Evolutionary conservation across 192 early-diverging fungal genomes (phyloP).

Genomic region (Coemansia sp.): DNA sequence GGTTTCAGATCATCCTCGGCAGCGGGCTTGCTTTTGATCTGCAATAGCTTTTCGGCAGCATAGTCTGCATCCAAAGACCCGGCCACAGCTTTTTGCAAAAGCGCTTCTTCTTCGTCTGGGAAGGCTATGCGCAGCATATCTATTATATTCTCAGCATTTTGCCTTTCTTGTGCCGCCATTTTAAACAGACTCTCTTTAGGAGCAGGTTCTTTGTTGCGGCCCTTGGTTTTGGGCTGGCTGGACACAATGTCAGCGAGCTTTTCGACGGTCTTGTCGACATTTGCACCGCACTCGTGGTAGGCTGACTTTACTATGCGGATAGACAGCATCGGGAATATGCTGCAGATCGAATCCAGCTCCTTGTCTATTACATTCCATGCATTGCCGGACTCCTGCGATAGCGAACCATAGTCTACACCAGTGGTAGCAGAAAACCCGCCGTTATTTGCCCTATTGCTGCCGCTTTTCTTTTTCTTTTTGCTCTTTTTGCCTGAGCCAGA

Average conservation of each 20-base stretch:
- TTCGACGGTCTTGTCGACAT: slow-evolving; percentile 12
- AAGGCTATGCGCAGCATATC: slow-evolving; percentile 22
- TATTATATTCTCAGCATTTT: background rate
- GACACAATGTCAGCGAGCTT: slow-evolving; percentile 15
- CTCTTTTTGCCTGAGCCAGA: background rate
- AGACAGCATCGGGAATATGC: slow-evolving; percentile 36
- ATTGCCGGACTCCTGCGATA: slow-evolving; percentile 18
- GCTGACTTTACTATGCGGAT: slow-evolving; percentile 25
- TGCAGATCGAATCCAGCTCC: slow-evolving; percentile 33
- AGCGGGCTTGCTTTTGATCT: background rate
- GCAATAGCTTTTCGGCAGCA: slow-evolving; percentile 27
- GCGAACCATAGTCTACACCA: background rate
- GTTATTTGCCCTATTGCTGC: background rate
- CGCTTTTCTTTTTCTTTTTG: background rate
- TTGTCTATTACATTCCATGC: slow-evolving; percentile 38
- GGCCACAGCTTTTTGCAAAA: slow-evolving; percentile 21
- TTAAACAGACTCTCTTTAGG: background rate
- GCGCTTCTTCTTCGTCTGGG: slow-evolving; percentile 12
- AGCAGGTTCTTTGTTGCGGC: background rate
- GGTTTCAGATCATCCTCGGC: background rate
- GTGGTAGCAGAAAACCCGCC: background rate
- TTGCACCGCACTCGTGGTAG: slow-evolving; percentile 39
- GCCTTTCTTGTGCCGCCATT: background rate
- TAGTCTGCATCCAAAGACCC: slow-evolving; percentile 15
- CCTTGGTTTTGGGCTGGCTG: background rate